phyloP scores from a whole-genome alignment of 345 rosid genomes.

The Cochlearia excelsa region DNA sequence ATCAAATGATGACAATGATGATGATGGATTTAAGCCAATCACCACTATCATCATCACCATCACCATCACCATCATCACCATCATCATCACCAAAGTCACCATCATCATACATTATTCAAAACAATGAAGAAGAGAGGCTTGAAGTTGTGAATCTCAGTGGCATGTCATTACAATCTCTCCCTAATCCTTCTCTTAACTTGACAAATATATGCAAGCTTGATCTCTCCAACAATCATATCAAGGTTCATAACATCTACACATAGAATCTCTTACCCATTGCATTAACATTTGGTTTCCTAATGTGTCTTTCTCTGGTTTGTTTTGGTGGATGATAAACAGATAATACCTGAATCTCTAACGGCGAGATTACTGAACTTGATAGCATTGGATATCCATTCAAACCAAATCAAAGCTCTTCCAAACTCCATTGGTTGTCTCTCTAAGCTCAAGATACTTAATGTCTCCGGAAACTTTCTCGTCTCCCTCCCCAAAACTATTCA shows the following conservation, averaged over 20 bases:
- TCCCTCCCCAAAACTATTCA: slow-evolving; percentile 61
- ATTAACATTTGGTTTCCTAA: no score
- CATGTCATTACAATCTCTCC: slow-evolving; percentile 54
- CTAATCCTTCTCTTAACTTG: slow-evolving; percentile 61
- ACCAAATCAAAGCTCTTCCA: slow-evolving; percentile 62
- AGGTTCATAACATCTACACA: no score
- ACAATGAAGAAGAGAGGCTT: slow-evolving; percentile 42
- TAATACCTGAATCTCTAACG: slow-evolving; percentile 66
- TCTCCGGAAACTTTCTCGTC: slow-evolving; percentile 63
- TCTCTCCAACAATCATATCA: slow-evolving; percentile 82
- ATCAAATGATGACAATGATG: slow-evolving; percentile 30
- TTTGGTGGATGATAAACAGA: background rate
- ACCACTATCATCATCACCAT: no score
- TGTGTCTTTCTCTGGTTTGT: no score
- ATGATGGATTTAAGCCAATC: slow-evolving; percentile 32
- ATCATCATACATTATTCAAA: slow-evolving; percentile 1
- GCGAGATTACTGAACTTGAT: slow-evolving; percentile 70
- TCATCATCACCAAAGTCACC: slow-evolving; percentile 25
- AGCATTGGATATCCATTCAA: slow-evolving; percentile 70
- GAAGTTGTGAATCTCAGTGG: slow-evolving; percentile 70
- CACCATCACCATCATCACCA: no score
- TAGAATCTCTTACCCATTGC: no score
- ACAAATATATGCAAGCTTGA: slow-evolving; percentile 63
- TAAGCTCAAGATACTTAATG: slow-evolving; percentile 70
- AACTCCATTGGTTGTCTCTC: slow-evolving; percentile 77